Percentiles rank a stretch among this genome's conserved stretches.
Evolutionary conservation across 805 yeast species (phyloP).

Genomic region (Cyberlindnera americana): DNA sequence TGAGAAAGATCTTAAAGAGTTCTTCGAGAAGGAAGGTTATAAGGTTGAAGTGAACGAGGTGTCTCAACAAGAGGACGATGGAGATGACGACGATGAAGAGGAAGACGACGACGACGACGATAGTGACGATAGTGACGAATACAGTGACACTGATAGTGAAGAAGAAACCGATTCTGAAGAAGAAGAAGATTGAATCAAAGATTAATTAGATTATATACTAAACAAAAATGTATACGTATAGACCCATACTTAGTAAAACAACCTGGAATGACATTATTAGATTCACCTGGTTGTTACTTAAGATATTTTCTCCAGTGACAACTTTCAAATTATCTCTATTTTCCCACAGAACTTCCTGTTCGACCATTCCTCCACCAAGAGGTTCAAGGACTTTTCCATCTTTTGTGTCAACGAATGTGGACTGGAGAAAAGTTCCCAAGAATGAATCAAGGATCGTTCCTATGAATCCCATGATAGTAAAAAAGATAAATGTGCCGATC

Average conservation of each 20-base stretch:
- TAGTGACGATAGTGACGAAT: slow-evolving; percentile 10
- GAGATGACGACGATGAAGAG: slow-evolving; percentile 14
- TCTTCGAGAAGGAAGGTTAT: slow-evolving; percentile 56
- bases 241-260: slow-evolving; percentile 28
- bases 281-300: slow-evolving; percentile 41
- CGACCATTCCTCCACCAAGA: slow-evolving; percentile 34
- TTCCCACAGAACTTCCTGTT: slow-evolving; percentile 21
- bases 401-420: slow-evolving; percentile 31
- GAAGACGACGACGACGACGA: slow-evolving; percentile 20
- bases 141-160: slow-evolving; percentile 3
- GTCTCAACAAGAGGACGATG: slow-evolving; percentile 13
- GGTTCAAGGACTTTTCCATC: slow-evolving; percentile 30
- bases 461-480: slow-evolving; percentile 32
- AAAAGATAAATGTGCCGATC: slow-evolving; percentile 25
- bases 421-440: slow-evolving; percentile 39
- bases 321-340: slow-evolving; percentile 22
- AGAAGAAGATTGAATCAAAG: slow-evolving; percentile 4
- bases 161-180: slow-evolving; percentile 5
- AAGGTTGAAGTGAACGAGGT: slow-evolving; percentile 55
- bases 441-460: slow-evolving; percentile 41
- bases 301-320: slow-evolving; percentile 33
- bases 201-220: no score
- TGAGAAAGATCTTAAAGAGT: slow-evolving; percentile 40
- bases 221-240: slow-evolving; percentile 18
- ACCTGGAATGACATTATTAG: slow-evolving; percentile 32